Base-by-base conservation (phyloP, 768 basidiomycete genomes). In the Pleurotus salmoneostramineus region DNA sequence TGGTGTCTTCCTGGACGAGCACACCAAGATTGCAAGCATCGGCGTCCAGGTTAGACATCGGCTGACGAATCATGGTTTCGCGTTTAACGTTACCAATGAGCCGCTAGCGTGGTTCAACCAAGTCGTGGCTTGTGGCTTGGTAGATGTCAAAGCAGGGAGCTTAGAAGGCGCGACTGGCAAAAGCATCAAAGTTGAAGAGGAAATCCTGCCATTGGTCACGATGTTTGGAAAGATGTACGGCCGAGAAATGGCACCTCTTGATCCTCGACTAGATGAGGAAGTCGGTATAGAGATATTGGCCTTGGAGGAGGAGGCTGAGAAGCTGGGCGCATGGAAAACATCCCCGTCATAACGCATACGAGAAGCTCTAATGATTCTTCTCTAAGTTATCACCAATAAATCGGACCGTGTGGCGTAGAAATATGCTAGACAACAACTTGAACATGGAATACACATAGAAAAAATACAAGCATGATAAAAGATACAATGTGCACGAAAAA, bases 31-130 rank as follows among this genome's bases (percentile, higher is more conserved):
- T 64, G 93, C 85, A 14, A 98, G 96, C 66, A 96, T 99, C 54
- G 97, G 97, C 45, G 93, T 99, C 54, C 95, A 98, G 70, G 87
- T 98, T 56, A 87, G 95, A 57, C 95, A 98, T 67, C 83, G 96
- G 45, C 81, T 99, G 56, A 96, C 97, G 45, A 89, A 87, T 27
- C 97, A 99, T 69, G 97, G 97, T 1, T 97, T 99, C 72, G 84
- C 95, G 1, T 74, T 98, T 68, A 99, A 99, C 71, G 77, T 98
- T 59, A 93, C 93, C 0, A 72, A 70, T 32, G 89, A 97, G 61
- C 93, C 94, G 3, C 68, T 86, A 27, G 61, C 74, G 21, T 98
- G 96, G 96, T 98, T 99, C 67, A 78, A 89, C 64, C 76, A 82
- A 57, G 81, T 98, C 51, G 84, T 96, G 4, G 97, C 96, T 2